Percentiles rank a stretch among this genome's conserved stretches.
Conservation (phyloP, 176 grass and related monocot species). For the Musa acuminata region DNA sequence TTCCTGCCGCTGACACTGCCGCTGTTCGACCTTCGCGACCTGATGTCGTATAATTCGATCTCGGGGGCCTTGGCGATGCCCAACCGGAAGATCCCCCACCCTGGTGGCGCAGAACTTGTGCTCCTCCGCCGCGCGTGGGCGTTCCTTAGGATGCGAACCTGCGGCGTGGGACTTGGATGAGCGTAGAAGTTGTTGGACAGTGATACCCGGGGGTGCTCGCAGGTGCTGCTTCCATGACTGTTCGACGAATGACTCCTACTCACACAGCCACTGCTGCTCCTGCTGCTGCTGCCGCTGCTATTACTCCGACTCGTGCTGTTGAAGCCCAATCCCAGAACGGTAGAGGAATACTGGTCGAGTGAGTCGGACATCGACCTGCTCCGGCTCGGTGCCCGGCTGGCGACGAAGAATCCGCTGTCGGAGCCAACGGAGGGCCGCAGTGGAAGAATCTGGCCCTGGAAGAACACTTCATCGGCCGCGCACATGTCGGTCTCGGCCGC, state of each 20-base stretch:
- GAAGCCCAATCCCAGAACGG: conserved; percentile 21
- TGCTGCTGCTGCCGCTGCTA: conserved; percentile 50
- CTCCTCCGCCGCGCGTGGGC: conserved; percentile 25
- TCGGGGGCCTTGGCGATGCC: conserved; percentile 50
- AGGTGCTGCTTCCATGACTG: conserved; percentile 22
- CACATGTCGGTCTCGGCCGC: conserved; percentile 37
- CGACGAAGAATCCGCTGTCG: not conserved
- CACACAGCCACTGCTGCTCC: conserved; percentile 50
- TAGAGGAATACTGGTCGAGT: conserved; percentile 19
- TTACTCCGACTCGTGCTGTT: conserved; percentile 20
- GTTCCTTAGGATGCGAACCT: conserved; percentile 22
- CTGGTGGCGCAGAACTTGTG: conserved; percentile 22
- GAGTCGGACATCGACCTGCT: conserved; percentile 29
- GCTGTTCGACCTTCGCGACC: conserved; percentile 3
- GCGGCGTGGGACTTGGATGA: conserved; percentile 59
- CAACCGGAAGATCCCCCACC: conserved; percentile 41
- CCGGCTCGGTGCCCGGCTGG: not conserved
- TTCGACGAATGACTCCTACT: conserved; percentile 48
- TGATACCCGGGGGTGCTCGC: conserved; percentile 21
- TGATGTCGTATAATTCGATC: conserved; percentile 18
- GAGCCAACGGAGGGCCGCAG: conserved; percentile 28
- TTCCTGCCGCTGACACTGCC: not conserved
- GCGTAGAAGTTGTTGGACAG: conserved; percentile 49
- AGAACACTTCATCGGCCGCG: conserved; percentile 72
- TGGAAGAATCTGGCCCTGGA: conserved; percentile 52